A percentile compares a stretch with the other conserved stretches of the same genome.
These are phyloP conservation scores for Phoma herbarum DNA, from an alignment of 2,329 filamentous ascomycete species.

Conservation along the genomic window DNA sequence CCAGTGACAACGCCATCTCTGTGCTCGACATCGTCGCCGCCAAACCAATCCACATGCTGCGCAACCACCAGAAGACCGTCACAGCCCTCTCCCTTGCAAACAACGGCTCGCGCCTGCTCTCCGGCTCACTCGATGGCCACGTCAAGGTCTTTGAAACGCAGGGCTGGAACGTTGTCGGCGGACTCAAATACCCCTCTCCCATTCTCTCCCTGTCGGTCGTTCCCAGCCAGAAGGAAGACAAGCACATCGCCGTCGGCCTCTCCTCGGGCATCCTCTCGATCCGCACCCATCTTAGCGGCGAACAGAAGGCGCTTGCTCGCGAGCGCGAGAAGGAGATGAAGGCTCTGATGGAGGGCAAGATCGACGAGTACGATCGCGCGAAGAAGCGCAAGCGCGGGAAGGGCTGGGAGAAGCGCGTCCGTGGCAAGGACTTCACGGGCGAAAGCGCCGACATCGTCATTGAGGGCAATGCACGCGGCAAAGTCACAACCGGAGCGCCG, in stretches of 20 bases:
- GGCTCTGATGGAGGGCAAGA: slow-evolving; percentile 77
- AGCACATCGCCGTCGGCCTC: slow-evolving; percentile 94
- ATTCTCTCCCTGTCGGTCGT: slow-evolving; percentile 86
- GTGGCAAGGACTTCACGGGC: slow-evolving; percentile 81
- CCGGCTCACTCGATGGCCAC: slow-evolving; percentile 91
- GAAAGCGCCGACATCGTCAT: slow-evolving; percentile 90
- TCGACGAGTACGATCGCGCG: slow-evolving; percentile 79
- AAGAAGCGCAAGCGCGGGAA: slow-evolving; percentile 69
- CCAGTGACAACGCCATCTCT: slow-evolving; percentile 85
- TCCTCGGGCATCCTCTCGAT: slow-evolving; percentile 91
- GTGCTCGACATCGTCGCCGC: slow-evolving; percentile 93
- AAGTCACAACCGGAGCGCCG: slow-evolving; percentile 69
- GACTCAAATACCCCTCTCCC: slow-evolving; percentile 90
- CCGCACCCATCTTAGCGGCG: slow-evolving; percentile 84
- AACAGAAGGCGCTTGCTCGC: slow-evolving; percentile 77
- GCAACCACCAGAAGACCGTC: slow-evolving; percentile 97
- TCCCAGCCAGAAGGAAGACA: slow-evolving; percentile 76
- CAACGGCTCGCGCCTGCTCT: slow-evolving; percentile 80
- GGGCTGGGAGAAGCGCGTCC: slow-evolving; percentile 68
- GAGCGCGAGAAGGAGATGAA: slow-evolving; percentile 87
- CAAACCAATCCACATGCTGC: slow-evolving; percentile 83
- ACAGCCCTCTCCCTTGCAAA: slow-evolving; percentile 86
- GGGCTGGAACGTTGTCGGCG: slow-evolving; percentile 95
- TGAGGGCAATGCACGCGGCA: slow-evolving; percentile 73
- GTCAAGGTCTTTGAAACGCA: slow-evolving; percentile 96